Evolutionary conservation across 169 alveolate genomes (phyloP), one percentile per base, ranked within the genome.

Genomic region (Plasmodium sp.): DNA sequence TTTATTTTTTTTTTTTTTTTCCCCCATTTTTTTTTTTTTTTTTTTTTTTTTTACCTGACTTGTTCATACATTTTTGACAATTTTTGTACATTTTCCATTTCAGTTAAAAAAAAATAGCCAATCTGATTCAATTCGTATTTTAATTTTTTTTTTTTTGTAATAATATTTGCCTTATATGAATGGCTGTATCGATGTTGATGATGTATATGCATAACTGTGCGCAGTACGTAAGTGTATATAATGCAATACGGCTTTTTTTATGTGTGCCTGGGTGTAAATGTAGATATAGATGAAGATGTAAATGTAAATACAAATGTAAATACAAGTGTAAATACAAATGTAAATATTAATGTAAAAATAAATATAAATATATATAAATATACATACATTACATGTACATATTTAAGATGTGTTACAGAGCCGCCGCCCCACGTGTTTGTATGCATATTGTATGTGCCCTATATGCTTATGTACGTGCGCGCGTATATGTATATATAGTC

Each of bases 271-370:
- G 48, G 48, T 36, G 16, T 74, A 16, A 5, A 74, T n/a, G 10
- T 74, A 74, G 2, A 74, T 74, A 74, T 74, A 7, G 1, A 58
- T 80, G 14, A 27, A 7, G 1, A 58, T 80, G 14, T 41, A 80
- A 56, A 34, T 51, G 39, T 48, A 82, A 56, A 81, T 81, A 77
- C 58, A 16, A 5, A 74, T n/a, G 10, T 74, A 74, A 5, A 74
- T 74, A 74, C 31, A 7, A 10, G 33, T 83, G 9, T 41, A 71
- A 18, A 80, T 80, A 39, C 43, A 80, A 56, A 34, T 51, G 39
- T 48, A 82, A 56, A 81, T 81, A 77, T 77, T 67, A 27, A 81
- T n/a, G 71, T 81, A 81, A 54, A 81, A 14, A 56, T 83, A 56
- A 1, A 51, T 56, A 83, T 83, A 33, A 0, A 48, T 83, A 33